phyloP scores from a whole-genome alignment of 805 yeast species.

The Kluyveromyces wickerhamii region DNA sequence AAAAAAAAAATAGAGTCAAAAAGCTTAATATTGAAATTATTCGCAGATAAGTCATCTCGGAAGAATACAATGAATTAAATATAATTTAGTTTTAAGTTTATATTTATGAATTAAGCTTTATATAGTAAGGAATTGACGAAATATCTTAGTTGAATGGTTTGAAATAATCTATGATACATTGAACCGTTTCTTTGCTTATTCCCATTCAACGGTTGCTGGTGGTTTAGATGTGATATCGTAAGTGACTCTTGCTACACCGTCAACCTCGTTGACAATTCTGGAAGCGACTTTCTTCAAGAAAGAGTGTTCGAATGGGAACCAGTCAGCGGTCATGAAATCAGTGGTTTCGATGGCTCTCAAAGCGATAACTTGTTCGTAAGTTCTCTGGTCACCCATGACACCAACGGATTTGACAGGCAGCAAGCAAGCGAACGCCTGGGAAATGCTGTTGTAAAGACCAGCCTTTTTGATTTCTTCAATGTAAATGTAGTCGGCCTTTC shows the following conservation, averaged over 20 bases:
- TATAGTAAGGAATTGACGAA: too few species aligned
- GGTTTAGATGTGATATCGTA: slow-evolving; percentile 99
- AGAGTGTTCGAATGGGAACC: slow-evolving; percentile 88
- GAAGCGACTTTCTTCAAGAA: slow-evolving; percentile 91
- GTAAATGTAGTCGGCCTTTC: slow-evolving; percentile 94
- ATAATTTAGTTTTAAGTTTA: too few species aligned
- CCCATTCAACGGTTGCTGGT: slow-evolving; percentile 99
- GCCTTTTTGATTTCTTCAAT: slow-evolving; percentile 92
- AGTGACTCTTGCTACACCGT: slow-evolving; percentile 98
- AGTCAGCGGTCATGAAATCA: slow-evolving; percentile 99
- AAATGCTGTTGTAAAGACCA: slow-evolving; percentile 84
- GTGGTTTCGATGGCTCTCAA: slow-evolving; percentile 95
- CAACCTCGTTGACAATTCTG: slow-evolving; percentile 96
- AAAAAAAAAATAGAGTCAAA: too few species aligned
- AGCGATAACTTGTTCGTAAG: slow-evolving; percentile 98
- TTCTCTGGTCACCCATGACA: slow-evolving; percentile 99
- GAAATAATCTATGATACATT: too few species aligned
- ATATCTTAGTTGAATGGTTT: too few species aligned
- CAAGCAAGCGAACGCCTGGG: slow-evolving; percentile 96
- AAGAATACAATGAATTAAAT: too few species aligned
- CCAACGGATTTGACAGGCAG: slow-evolving; percentile 98
- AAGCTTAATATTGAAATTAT: too few species aligned
- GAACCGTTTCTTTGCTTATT: too few species aligned
- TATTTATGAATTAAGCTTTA: too few species aligned
- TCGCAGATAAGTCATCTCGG: too few species aligned